phyloP scores from a whole-genome alignment of 495 filamentous ascomycete species.

The Talaromyces borbonicus region DNA sequence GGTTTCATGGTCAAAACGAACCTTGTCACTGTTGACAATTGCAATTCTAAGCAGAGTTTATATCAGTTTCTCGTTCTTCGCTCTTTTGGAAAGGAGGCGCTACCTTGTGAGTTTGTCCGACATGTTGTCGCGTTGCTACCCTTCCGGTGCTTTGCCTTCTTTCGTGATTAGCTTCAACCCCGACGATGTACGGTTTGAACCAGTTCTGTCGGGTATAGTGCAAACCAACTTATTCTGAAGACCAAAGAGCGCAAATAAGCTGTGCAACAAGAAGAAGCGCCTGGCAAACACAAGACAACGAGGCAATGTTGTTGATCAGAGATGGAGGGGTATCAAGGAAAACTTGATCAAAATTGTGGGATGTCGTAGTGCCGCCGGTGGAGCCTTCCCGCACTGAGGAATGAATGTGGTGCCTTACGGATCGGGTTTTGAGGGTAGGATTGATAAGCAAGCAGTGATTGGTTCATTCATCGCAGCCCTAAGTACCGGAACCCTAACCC shows the following conservation, averaged over 20 bases:
- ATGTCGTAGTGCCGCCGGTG: constrained; percentile 4
- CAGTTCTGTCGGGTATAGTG: constrained; percentile 9
- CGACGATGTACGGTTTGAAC: no score
- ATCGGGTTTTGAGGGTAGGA: constrained; percentile 2
- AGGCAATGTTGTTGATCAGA: background rate
- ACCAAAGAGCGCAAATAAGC: background rate
- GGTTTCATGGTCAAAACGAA: constrained; percentile 36
- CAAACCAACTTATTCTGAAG: background rate
- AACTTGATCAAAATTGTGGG: constrained; percentile 13
- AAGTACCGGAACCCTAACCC: no score
- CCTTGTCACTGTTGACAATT: constrained; percentile 96
- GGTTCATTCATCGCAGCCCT: background rate
- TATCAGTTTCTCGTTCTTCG: background rate
- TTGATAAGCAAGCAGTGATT: constrained; percentile 1
- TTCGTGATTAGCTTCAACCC: background rate
- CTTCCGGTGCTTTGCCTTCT: background rate
- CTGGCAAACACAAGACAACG: background rate
- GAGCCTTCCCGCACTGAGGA: constrained; percentile 3
- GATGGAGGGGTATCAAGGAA: constrained; percentile 19
- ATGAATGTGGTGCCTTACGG: background rate
- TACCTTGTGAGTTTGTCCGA: constrained; percentile 82
- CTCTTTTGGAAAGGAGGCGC: constrained; percentile 8
- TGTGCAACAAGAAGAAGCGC: background rate
- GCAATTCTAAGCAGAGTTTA: constrained; percentile 60
- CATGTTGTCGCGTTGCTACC: constrained; percentile 40